Conservation (phyloP, 345 rosid species). For the Passiflora organensis region DNA sequence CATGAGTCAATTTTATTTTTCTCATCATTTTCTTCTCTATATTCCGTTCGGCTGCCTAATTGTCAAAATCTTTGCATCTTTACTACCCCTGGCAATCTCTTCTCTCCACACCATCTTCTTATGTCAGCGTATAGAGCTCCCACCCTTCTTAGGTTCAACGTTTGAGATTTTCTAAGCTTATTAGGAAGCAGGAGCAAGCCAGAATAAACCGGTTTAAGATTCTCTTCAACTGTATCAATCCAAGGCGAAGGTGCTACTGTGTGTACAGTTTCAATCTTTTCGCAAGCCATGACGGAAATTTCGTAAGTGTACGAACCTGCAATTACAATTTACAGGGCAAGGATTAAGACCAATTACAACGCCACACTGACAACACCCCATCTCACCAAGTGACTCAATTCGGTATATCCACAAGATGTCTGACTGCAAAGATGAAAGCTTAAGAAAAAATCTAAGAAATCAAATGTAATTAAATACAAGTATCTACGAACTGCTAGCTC, state of each 20-base stretch:
- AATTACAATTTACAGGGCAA: slow-evolving; percentile 3
- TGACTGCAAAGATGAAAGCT: not conserved
- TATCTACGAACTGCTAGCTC: slow-evolving; percentile 41
- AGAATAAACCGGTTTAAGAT: slow-evolving; percentile 23
- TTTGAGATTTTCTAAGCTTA: slow-evolving; percentile 41
- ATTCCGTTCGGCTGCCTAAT: slow-evolving; percentile 80
- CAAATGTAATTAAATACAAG: slow-evolving; percentile 13
- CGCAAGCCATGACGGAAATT: slow-evolving; percentile 29
- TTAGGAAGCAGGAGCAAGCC: slow-evolving; percentile 23
- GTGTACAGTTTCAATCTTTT: slow-evolving; percentile 52
- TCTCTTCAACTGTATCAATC: slow-evolving; percentile 50
- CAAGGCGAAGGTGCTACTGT: slow-evolving; percentile 87
- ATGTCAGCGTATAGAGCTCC: slow-evolving; percentile 97
- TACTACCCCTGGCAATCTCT: slow-evolving; percentile 37
- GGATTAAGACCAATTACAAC: not conserved
- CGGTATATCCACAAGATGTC: not conserved
- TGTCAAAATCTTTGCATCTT: slow-evolving; percentile 83
- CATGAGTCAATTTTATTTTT: slow-evolving; percentile 46
- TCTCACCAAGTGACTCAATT: not conserved
- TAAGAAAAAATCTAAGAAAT: slow-evolving; percentile 10
- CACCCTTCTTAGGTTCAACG: slow-evolving; percentile 78
- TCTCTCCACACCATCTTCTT: slow-evolving; percentile 85
- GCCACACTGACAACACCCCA: slow-evolving; percentile 1
- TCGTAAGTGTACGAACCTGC: slow-evolving; percentile 38
- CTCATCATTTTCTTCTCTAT: slow-evolving; percentile 78